phyloP scores from a whole-genome alignment of 1,139 yeast genomes.

The Candida sp. region DNA sequence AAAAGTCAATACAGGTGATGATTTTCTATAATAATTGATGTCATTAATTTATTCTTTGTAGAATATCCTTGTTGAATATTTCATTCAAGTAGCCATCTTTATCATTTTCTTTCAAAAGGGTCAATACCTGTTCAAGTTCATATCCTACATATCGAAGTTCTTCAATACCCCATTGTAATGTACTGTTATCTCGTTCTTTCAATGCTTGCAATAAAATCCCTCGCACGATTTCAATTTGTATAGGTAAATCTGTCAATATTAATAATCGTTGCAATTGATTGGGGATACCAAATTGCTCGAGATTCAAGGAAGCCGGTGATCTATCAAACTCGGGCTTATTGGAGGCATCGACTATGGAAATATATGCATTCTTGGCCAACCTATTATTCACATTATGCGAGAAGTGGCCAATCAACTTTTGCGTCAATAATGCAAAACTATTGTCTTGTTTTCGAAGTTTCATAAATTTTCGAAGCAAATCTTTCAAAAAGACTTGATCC shows the following conservation, averaged over 20 bases:
- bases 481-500: constrained; percentile 9
- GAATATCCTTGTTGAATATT: constrained; percentile 3
- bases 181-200: constrained; percentile 17
- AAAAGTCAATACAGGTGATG: too few relatives aligned
- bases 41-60: not conserved
- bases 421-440: constrained; percentile 8
- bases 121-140: constrained; percentile 17
- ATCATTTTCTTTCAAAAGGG: constrained; percentile 6
- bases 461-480: constrained; percentile 9
- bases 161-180: constrained; percentile 28
- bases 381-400: constrained; percentile 9
- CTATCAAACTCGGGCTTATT: not conserved
- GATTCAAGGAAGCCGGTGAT: constrained; percentile 3
- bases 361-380: constrained; percentile 9
- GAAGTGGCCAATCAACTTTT: constrained; percentile 9
- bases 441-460: constrained; percentile 9
- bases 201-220: constrained; percentile 20
- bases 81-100: constrained; percentile 6
- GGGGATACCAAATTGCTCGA: constrained; percentile 11
- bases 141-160: constrained; percentile 32
- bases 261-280: constrained; percentile 8
- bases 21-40: not conserved
- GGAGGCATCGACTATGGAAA: constrained; percentile 2
- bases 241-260: constrained; percentile 4
- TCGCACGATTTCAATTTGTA: constrained; percentile 10